Conservation (phyloP, 2,329 filamentous ascomycete species). For the Colletotrichum musae region DNA sequence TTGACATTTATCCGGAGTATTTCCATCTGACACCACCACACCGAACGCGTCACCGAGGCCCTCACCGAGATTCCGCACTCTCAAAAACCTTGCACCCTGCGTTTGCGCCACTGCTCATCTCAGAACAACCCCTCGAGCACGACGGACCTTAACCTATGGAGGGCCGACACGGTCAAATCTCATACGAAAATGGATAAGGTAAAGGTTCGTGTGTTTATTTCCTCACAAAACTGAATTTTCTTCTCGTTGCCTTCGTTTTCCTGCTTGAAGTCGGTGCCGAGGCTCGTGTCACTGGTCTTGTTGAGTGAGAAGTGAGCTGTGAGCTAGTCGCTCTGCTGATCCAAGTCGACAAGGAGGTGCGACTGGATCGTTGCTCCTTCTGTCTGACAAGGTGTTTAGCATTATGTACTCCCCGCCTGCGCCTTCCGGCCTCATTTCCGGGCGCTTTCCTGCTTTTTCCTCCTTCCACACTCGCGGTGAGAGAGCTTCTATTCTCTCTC, state of each 20-base stretch:
- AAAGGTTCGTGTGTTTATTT: conserved; percentile 19
- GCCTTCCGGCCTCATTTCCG: no score
- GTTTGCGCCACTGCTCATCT: background rate
- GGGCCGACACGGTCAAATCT: background rate
- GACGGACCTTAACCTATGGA: conserved; percentile 4
- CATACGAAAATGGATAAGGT: conserved; percentile 34
- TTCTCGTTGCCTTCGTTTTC: background rate
- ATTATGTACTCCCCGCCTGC: no score
- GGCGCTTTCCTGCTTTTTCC: no score
- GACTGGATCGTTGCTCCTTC: no score
- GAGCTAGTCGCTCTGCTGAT: no score
- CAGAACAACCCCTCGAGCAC: background rate
- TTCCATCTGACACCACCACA: conserved; percentile 8
- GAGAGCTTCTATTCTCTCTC: no score
- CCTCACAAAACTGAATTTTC: background rate
- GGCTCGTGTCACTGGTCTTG: no score
- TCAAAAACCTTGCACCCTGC: conserved; percentile 22
- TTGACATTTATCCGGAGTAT: conserved; percentile 26
- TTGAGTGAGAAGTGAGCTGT: no score
- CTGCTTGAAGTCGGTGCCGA: background rate
- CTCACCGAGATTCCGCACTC: conserved; percentile 22
- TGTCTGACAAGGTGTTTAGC: no score
- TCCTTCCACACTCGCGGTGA: no score
- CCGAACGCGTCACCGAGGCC: conserved; percentile 14
- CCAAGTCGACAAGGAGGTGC: no score